Percentiles rank a stretch among this genome's conserved stretches.
Evolutionary conservation across 768 basidiomycete species (phyloP).

Genomic region (Peribolospora baueri): DNA sequence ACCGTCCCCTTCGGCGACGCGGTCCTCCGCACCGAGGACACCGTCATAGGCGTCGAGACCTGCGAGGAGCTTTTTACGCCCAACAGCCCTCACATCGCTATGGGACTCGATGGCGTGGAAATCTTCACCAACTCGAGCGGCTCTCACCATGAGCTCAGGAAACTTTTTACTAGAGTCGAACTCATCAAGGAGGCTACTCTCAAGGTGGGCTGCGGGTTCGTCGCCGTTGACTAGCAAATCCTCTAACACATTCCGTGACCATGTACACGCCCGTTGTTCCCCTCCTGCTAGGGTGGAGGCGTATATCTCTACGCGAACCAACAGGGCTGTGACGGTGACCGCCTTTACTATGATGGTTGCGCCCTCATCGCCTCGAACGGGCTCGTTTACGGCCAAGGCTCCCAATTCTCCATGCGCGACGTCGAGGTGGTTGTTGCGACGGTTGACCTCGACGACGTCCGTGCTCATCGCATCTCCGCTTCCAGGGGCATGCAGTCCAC

Average conservation of each 20-base stretch:
- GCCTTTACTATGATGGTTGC: constrained; percentile 93
- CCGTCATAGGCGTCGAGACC: constrained; percentile 85
- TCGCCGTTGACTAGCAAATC: not conserved
- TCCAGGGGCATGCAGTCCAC: constrained; percentile 62
- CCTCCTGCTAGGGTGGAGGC: constrained; percentile 48
- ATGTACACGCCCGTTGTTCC: too few relatives aligned
- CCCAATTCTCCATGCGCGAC: constrained; percentile 84
- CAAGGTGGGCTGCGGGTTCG: constrained; percentile 33
- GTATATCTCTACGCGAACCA: constrained; percentile 97
- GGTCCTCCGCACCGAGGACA: constrained; percentile 75
- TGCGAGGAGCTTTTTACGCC: constrained; percentile 98
- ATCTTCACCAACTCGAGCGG: constrained; percentile 98
- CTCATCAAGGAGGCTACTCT: constrained; percentile 89
- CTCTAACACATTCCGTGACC: not conserved
- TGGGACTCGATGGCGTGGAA: constrained; percentile 97
- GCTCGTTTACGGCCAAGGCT: constrained; percentile 71
- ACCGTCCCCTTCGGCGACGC: constrained; percentile 93
- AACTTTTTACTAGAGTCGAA: constrained; percentile 70
- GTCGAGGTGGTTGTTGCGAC: constrained; percentile 93
- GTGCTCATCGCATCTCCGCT: constrained; percentile 49
- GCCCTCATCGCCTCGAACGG: constrained; percentile 93
- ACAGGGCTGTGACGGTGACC: constrained; percentile 94
- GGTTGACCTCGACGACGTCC: constrained; percentile 86
- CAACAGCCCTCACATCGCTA: constrained; percentile 71
- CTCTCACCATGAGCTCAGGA: constrained; percentile 95